These are phyloP conservation scores for Hibiscus tridactylites DNA, from an alignment of 345 rosid genomes.

Conservation along the genomic window DNA sequence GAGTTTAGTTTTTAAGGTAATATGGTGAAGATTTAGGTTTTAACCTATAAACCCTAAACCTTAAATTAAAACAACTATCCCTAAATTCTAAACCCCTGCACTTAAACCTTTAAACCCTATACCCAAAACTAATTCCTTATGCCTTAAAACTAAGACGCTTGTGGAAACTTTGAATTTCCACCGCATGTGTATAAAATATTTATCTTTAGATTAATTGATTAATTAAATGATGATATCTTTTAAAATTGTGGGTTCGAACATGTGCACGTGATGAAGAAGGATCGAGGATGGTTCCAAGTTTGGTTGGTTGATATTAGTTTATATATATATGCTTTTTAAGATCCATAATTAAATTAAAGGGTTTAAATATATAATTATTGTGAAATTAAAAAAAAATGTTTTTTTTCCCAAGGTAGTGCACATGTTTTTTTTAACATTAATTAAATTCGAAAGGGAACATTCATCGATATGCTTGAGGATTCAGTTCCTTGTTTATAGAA, in stretches of 20 bases:
- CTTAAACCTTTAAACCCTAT: too few species aligned
- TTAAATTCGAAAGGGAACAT: not conserved
- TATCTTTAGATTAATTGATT: not conserved
- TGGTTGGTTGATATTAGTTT: not conserved
- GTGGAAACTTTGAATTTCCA: too few species aligned
- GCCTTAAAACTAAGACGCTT: too few species aligned
- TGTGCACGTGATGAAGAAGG: not conserved
- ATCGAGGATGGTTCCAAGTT: not conserved
- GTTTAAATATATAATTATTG: not conserved
- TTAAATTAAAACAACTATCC: too few species aligned
- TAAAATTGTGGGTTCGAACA: too few species aligned
- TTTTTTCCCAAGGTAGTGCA: not conserved
- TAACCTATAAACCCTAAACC: too few species aligned
- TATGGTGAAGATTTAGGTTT: too few species aligned
- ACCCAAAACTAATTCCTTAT: too few species aligned
- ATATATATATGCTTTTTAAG: not conserved
- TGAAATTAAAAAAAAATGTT: not conserved
- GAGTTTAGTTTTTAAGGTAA: too few species aligned
- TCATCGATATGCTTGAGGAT: not conserved
- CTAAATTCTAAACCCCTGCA: too few species aligned
- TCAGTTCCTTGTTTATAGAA: not conserved
- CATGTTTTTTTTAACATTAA: not conserved
- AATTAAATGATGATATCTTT: not conserved
- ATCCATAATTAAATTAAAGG: conserved; percentile 1
- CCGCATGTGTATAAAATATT: too few species aligned